phyloP scores from a whole-genome alignment of 2,329 filamentous ascomycete species.

The Dothiorella sarmentorum region DNA sequence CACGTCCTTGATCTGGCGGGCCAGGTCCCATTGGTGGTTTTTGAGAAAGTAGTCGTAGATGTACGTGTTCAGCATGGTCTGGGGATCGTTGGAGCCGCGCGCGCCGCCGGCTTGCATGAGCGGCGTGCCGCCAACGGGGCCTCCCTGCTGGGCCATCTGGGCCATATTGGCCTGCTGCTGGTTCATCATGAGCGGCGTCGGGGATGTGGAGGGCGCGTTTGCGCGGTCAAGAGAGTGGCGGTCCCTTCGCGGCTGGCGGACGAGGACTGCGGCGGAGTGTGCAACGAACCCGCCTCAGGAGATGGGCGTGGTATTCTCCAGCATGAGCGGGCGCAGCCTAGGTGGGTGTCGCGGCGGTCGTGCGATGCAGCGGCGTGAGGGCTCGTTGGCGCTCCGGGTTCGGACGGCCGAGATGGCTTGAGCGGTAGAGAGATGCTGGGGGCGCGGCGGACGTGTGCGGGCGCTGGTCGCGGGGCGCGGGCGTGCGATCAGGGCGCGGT shows the following conservation, averaged over 20 bases:
- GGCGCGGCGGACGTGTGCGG: background rate
- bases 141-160: slow-evolving; percentile 62
- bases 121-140: slow-evolving; percentile 61
- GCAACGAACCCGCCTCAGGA: slow-evolving; percentile 16
- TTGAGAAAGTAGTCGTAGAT: slow-evolving; percentile 91
- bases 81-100: slow-evolving; percentile 40
- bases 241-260: slow-evolving; percentile 5
- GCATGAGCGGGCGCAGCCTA: slow-evolving; percentile 16
- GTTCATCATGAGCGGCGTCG: slow-evolving; percentile 26
- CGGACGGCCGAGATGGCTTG: slow-evolving; percentile 4
- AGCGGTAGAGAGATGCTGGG: background rate
- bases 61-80: slow-evolving; percentile 71
- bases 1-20: slow-evolving; percentile 64
- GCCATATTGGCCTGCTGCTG: slow-evolving; percentile 63
- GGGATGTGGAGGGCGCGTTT: slow-evolving; percentile 1
- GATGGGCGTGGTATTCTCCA: slow-evolving; percentile 8
- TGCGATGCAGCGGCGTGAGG: slow-evolving; percentile 13
- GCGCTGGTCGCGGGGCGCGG: slow-evolving; percentile 13
- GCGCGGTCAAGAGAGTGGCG: slow-evolving; percentile 6
- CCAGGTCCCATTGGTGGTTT: slow-evolving; percentile 78
- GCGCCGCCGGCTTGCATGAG: slow-evolving; percentile 58
- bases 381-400: slow-evolving; percentile 17
- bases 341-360: slow-evolving; percentile 8
- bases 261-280: background rate
- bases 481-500: slow-evolving; percentile 24